These are phyloP conservation scores for Silene vulgaris DNA, from an alignment of 179 eudicot species.

Conservation along the genomic window DNA sequence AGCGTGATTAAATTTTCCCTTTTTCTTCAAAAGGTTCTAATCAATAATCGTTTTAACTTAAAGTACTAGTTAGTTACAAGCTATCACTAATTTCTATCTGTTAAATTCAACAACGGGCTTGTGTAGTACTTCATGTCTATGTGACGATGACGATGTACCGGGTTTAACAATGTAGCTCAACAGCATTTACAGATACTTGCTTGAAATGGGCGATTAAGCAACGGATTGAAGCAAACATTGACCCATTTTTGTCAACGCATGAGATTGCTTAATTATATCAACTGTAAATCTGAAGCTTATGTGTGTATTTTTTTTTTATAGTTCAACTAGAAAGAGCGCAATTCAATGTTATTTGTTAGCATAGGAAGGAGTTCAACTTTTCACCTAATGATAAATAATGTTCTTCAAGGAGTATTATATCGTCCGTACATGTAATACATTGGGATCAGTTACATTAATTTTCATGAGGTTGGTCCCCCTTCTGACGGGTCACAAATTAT, in stretches of 20 bases:
- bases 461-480: no score
- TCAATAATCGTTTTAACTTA: background rate
- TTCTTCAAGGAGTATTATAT: conserved; percentile 5
- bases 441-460: background rate
- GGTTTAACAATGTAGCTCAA: background rate
- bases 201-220: conserved; percentile 10
- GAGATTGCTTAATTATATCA: conserved; percentile 23
- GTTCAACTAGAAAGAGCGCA: conserved; percentile 22
- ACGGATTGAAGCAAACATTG: conserved; percentile 13
- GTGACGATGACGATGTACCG: no score
- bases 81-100: no score
- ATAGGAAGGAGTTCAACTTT: conserved; percentile 12
- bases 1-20: background rate
- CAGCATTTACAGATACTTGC: background rate
- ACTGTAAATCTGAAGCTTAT: conserved; percentile 23
- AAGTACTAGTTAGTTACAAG: no score
- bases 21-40: background rate
- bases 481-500: no score
- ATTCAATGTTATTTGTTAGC: conserved; percentile 15
- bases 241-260: conserved; percentile 14
- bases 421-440: background rate
- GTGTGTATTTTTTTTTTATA: conserved; percentile 28
- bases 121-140: no score
- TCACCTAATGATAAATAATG: conserved; percentile 26
- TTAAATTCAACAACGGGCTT: no score